These are phyloP conservation scores for Beauveria sp. DNA, from an alignment of 2,329 filamentous ascomycete genomes.

Conservation along the genomic window DNA sequence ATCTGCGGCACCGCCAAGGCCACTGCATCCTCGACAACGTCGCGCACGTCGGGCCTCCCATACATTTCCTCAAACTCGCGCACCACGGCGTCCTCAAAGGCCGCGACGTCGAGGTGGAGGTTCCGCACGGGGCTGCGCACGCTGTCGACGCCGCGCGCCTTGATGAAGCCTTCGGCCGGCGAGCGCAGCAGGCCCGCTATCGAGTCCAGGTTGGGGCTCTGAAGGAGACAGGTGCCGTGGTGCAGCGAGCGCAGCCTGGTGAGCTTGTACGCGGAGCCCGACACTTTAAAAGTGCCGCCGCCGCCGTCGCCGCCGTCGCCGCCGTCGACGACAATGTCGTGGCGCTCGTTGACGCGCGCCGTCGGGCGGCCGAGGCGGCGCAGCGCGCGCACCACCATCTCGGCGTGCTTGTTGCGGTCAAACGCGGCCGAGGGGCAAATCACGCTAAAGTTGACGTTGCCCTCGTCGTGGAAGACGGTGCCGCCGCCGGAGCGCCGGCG, in stretches of 20 bases:
- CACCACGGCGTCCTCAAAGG: constrained; percentile 50
- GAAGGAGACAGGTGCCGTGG: constrained; percentile 83
- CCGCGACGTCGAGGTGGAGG: constrained; percentile 47
- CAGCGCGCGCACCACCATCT: constrained; percentile 87
- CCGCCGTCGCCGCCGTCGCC: constrained; percentile 13
- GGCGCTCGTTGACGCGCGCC: constrained; percentile 75
- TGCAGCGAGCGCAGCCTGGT: constrained; percentile 75
- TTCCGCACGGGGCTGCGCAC: constrained; percentile 81
- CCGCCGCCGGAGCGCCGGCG: constrained; percentile 83
- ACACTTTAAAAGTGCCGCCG: constrained; percentile 62
- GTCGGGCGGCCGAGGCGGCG: constrained; percentile 47
- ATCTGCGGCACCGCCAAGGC: constrained; percentile 44
- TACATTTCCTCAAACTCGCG: constrained; percentile 64
- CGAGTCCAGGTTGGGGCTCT: constrained; percentile 62
- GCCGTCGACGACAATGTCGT: constrained; percentile 80
- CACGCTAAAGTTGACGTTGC: constrained; percentile 93
- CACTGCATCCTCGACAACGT: constrained; percentile 41
- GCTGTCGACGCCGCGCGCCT: constrained; percentile 81
- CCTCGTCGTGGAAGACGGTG: constrained; percentile 85
- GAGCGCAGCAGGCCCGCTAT: constrained; percentile 68
- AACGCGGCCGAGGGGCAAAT: constrained; percentile 73
- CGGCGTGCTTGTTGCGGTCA: constrained; percentile 77
- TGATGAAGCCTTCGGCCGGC: constrained; percentile 69
- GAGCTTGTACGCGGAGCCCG: constrained; percentile 91
- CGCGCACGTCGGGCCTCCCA: constrained; percentile 29